phyloP scores from a whole-genome alignment of 108 stramenopile species.

The Conticribra guillardii region DNA sequence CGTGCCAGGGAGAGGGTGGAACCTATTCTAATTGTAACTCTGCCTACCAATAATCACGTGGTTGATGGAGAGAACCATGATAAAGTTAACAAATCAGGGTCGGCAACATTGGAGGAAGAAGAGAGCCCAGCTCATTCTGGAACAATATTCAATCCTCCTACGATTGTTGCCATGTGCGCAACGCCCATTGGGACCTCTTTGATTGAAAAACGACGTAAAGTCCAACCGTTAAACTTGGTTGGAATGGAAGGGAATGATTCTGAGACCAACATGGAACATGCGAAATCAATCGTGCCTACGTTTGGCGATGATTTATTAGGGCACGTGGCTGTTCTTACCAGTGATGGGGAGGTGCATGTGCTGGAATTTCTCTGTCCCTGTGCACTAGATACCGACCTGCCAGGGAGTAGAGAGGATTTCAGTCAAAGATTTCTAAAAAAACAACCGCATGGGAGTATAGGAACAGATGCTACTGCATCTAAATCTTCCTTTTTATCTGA shows the following conservation, averaged over 20 bases:
- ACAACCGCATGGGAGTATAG: no score
- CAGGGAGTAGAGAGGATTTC: no score
- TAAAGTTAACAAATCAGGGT: no score
- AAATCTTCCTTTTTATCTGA: no score
- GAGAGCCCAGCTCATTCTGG: slow-evolving; percentile 5
- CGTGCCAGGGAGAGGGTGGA: slow-evolving; percentile 17
- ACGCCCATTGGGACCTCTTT: slow-evolving; percentile 27
- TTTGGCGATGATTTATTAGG: slow-evolving; percentile 18
- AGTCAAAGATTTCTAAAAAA: no score
- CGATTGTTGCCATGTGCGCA: slow-evolving; percentile 44
- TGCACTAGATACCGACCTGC: no score
- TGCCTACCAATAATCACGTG: slow-evolving; percentile 10
- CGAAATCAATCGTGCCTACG: background rate
- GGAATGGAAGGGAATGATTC: background rate
- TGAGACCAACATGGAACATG: background rate
- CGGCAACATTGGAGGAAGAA: background rate
- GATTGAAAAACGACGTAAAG: slow-evolving; percentile 11
- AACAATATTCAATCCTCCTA: slow-evolving; percentile 4
- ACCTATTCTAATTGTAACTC: slow-evolving; percentile 15
- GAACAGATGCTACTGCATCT: no score
- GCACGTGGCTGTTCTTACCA: slow-evolving; percentile 43
- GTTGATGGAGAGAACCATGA: slow-evolving; percentile 6
- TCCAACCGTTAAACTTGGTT: background rate
- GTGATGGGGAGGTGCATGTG: slow-evolving; percentile 33
- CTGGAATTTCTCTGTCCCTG: slow-evolving; percentile 27